Conservation (phyloP, 352 stramenopile genomes). For the Globisporangium takayamanum region DNA sequence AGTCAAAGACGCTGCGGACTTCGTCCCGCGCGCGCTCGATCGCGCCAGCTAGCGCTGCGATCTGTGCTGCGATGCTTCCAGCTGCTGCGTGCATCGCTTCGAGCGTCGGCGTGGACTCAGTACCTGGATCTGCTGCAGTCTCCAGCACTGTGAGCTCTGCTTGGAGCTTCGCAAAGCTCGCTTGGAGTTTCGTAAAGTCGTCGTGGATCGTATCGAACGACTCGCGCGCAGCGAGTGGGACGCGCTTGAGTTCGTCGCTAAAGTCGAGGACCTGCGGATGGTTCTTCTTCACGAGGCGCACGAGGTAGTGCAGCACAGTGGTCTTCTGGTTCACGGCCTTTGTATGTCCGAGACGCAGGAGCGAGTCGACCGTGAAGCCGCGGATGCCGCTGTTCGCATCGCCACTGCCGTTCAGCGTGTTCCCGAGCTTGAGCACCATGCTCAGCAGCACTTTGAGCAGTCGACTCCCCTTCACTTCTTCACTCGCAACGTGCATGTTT, state of each 20-base stretch:
- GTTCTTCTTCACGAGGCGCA: conserved; percentile 95
- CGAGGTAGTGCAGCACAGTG: conserved; percentile 97
- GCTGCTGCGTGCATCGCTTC: conserved; percentile 30
- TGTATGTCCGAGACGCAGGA: conserved; percentile 90
- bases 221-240: conserved; percentile 79
- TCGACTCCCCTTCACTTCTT: conserved; percentile 91
- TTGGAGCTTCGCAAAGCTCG: conserved; percentile 36
- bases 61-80: conserved; percentile 33
- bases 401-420: conserved; percentile 93
- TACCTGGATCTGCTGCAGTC: conserved; percentile 20
- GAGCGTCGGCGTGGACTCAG: conserved; percentile 5
- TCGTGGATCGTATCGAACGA: conserved; percentile 64
- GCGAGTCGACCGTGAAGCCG: conserved; percentile 94
- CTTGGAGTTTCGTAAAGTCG: conserved; percentile 54
- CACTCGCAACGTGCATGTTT: conserved; percentile 86
- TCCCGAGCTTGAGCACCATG: conserved; percentile 97
- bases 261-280: conserved; percentile 91
- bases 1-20: conserved; percentile 72
- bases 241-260: conserved; percentile 80
- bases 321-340: conserved; percentile 97
- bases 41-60: conserved; percentile 29
- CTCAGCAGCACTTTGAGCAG: conserved; percentile 92
- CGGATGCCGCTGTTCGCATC: conserved; percentile 77
- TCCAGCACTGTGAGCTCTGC: conserved; percentile 41
- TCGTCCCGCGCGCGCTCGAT: conserved; percentile 42